phyloP scores from a whole-genome alignment of 352 stramenopile species.

The Globisporangium polare region DNA sequence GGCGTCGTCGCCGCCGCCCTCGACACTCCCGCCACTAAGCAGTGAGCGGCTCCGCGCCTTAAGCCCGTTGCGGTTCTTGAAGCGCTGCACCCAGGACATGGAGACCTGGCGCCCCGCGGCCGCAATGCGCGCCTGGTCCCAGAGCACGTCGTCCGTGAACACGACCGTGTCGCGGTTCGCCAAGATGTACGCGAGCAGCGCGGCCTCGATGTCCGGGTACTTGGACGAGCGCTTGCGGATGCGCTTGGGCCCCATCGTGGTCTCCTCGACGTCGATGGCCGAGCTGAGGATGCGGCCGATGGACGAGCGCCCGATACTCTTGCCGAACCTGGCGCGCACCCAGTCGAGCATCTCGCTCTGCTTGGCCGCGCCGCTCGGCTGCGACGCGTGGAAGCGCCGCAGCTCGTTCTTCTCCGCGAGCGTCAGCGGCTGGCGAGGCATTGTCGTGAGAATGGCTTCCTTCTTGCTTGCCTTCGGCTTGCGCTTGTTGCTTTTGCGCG shows the following conservation, averaged over 20 bases:
- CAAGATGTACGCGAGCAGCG: conserved; percentile 14
- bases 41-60: conserved; percentile 6
- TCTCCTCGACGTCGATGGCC: conserved; percentile 8
- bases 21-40: neutral
- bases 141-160: conserved; percentile 12
- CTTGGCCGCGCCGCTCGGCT: neutral
- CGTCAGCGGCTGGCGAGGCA: conserved; percentile 15
- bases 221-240: conserved; percentile 17
- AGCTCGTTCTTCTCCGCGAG: conserved; percentile 15
- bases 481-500: neutral
- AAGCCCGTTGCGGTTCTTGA: conserved; percentile 12
- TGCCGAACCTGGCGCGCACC: conserved; percentile 11
- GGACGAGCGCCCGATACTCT: conserved; percentile 14
- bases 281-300: conserved; percentile 14
- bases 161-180: conserved; percentile 2
- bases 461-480: neutral
- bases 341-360: conserved; percentile 15
- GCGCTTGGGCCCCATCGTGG: conserved; percentile 6
- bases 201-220: conserved; percentile 12
- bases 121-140: conserved; percentile 7
- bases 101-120: conserved; percentile 8
- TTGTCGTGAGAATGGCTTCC: neutral
- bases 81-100: conserved; percentile 19
- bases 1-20: neutral
- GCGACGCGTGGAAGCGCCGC: conserved; percentile 12